These are phyloP conservation scores for Exophiala bonariae DNA, from an alignment of 2,329 filamentous ascomycete species.

Conservation along the genomic window DNA sequence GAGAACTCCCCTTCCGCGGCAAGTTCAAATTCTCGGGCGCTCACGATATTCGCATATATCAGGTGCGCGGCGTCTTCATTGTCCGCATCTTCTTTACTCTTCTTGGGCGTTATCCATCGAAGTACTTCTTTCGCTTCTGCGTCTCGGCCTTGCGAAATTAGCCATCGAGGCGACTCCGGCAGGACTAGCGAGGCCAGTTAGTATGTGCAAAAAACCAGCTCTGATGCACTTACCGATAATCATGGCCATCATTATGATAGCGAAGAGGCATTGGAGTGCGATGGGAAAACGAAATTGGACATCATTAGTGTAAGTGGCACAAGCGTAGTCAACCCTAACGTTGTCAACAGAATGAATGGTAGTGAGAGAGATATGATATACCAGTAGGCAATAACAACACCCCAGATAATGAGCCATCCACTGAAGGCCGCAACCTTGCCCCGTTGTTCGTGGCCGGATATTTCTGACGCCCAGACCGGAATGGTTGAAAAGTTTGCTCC, in stretches of 20 bases:
- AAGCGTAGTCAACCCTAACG: constrained; percentile 41
- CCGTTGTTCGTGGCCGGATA: not conserved
- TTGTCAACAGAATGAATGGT: not conserved
- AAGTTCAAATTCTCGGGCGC: no score
- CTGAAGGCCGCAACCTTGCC: not conserved
- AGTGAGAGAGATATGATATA: not conserved
- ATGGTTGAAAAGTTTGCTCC: no score
- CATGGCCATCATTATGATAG: constrained; percentile 47
- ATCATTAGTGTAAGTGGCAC: constrained; percentile 50
- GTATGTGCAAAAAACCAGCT: no score
- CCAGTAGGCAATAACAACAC: not conserved
- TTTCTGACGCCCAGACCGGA: not conserved
- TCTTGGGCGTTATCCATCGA: no score
- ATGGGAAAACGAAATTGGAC: constrained; percentile 58
- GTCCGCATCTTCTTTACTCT: no score
- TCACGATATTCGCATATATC: no score
- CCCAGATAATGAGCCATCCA: not conserved
- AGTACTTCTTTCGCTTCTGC: no score
- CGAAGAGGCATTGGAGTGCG: constrained; percentile 58
- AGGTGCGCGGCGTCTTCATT: no score
- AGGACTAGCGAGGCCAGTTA: no score
- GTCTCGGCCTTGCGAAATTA: not conserved
- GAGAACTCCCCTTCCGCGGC: no score
- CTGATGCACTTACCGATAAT: no score
- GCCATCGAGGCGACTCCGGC: constrained; percentile 52